These are phyloP conservation scores for Arachnopeziza araneosa DNA, from an alignment of 2,329 filamentous ascomycete species.

Conservation along the genomic window DNA sequence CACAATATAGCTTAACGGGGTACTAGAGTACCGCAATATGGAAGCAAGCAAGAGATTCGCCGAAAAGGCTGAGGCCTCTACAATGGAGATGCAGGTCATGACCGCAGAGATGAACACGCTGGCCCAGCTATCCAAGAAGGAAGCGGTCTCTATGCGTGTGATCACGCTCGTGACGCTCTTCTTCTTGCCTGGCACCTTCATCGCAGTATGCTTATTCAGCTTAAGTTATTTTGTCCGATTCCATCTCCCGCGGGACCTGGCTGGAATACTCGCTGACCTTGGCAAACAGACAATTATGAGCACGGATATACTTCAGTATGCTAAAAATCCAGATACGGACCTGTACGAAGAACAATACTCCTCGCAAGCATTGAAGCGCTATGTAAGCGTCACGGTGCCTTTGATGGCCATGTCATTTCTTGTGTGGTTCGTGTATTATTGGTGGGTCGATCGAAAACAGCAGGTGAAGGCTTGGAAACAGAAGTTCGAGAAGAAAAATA, in stretches of 20 bases:
- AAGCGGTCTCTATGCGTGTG: conserved; percentile 36
- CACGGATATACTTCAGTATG: conserved; percentile 32
- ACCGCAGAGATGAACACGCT: conserved; percentile 28
- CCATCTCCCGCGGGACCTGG: not conserved
- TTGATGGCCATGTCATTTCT: conserved; percentile 31
- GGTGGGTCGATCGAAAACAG: conserved; percentile 19
- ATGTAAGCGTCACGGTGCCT: conserved; percentile 31
- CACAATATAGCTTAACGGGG: conserved; percentile 27
- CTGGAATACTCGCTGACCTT: not conserved
- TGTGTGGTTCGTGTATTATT: conserved; percentile 31
- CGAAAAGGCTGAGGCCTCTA: conserved; percentile 18
- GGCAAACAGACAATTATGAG: conserved; percentile 35
- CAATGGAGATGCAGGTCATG: conserved; percentile 20
- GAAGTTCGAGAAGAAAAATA: too few relatives aligned
- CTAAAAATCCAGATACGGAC: not conserved
- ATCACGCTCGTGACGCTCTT: conserved; percentile 37
- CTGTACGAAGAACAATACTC: not conserved
- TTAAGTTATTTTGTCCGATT: not conserved
- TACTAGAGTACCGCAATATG: conserved; percentile 32
- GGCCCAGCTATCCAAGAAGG: conserved; percentile 31
- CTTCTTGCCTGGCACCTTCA: conserved; percentile 37
- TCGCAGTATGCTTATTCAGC: conserved; percentile 30
- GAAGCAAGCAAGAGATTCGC: conserved; percentile 30
- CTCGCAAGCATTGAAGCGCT: conserved; percentile 22
- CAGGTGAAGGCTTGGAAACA: not conserved